Evolutionary conservation across 2,329 filamentous ascomycete species (phyloP).

Genomic region (Fusarium domesticum): DNA sequence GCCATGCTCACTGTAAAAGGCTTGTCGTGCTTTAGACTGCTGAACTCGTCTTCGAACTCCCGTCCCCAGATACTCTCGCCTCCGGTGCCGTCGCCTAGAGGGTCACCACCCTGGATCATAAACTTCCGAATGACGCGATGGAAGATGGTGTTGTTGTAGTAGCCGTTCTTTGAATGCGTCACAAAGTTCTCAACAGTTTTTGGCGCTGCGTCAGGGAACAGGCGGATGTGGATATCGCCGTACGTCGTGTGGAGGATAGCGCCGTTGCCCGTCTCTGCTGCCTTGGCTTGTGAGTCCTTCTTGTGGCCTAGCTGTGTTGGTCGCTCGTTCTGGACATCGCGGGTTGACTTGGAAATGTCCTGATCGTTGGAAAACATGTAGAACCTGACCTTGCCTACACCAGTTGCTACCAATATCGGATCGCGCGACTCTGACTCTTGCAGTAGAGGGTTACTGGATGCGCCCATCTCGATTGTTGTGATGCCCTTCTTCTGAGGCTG

Average conservation of each 20-base stretch:
- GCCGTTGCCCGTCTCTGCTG: slow-evolving; percentile 69
- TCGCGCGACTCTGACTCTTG: slow-evolving; percentile 89
- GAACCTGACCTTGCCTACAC: slow-evolving; percentile 83
- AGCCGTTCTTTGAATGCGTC: slow-evolving; percentile 81
- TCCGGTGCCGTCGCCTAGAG: slow-evolving; percentile 84
- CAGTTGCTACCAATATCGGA: slow-evolving; percentile 82
- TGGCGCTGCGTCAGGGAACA: slow-evolving; percentile 90
- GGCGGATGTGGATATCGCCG: slow-evolving; percentile 88
- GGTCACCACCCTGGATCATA: slow-evolving; percentile 98
- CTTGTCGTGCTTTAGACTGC: slow-evolving; percentile 86
- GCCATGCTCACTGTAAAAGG: slow-evolving; percentile 97
- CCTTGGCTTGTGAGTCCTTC: slow-evolving; percentile 53
- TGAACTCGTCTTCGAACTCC: slow-evolving; percentile 94
- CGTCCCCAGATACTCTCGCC: slow-evolving; percentile 91
- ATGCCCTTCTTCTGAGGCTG: slow-evolving; percentile 91
- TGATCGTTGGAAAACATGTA: slow-evolving; percentile 97
- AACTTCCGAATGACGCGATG: slow-evolving; percentile 97
- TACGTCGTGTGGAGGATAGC: slow-evolving; percentile 89
- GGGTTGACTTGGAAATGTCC: slow-evolving; percentile 75
- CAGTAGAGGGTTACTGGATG: slow-evolving; percentile 86
- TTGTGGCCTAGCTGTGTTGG: slow-evolving; percentile 64
- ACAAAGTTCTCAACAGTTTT: slow-evolving; percentile 98
- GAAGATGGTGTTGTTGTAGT: slow-evolving; percentile 98
- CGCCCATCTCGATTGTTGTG: slow-evolving; percentile 95
- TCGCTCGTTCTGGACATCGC: slow-evolving; percentile 94